phyloP scores from a whole-genome alignment of 2,329 filamentous ascomycete genomes.

The Pseudogymnoascus sp. region DNA sequence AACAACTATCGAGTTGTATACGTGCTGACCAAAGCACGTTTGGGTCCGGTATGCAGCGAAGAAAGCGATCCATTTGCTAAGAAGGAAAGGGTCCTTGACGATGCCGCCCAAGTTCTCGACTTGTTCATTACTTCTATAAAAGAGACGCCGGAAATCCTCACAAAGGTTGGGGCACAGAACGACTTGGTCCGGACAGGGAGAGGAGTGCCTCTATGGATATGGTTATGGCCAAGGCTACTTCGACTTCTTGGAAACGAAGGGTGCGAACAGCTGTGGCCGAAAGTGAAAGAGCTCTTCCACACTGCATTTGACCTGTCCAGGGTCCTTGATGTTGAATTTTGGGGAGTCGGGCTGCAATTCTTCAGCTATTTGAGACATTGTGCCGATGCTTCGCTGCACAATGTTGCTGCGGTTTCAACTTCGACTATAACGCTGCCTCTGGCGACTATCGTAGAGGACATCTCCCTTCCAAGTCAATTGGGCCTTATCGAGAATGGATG shows the following conservation, averaged over 20 bases:
- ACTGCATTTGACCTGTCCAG: slow-evolving; percentile 41
- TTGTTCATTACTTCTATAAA: slow-evolving; percentile 69
- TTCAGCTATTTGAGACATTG: slow-evolving; percentile 43
- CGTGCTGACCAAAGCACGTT: slow-evolving; percentile 63
- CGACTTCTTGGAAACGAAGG: slow-evolving; percentile 47
- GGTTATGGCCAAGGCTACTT: slow-evolving; percentile 54
- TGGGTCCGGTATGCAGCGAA: background rate
- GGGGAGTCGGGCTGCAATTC: slow-evolving; percentile 39
- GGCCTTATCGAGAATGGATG: slow-evolving; percentile 13
- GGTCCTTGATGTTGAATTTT: slow-evolving; percentile 35
- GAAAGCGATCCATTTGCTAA: slow-evolving; percentile 59
- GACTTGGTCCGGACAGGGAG: slow-evolving; percentile 44
- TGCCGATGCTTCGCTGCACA: slow-evolving; percentile 14
- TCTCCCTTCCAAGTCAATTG: slow-evolving; percentile 1
- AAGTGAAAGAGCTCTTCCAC: slow-evolving; percentile 47
- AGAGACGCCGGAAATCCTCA: slow-evolving; percentile 65
- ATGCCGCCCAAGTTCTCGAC: slow-evolving; percentile 65
- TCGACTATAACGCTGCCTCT: slow-evolving; percentile 15
- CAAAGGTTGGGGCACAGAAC: slow-evolving; percentile 35
- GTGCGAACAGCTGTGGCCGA: slow-evolving; percentile 40
- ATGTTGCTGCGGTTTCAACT: background rate
- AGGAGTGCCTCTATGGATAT: slow-evolving; percentile 56
- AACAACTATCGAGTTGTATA: slow-evolving; percentile 83
- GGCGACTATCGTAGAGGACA: slow-evolving; percentile 15
- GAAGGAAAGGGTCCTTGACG: slow-evolving; percentile 46